Percentiles rank a stretch among this genome's conserved stretches.
These are phyloP conservation scores for Platanus orientalis DNA, from an alignment of 164 flowering plant genomes.

Conservation along the genomic window DNA sequence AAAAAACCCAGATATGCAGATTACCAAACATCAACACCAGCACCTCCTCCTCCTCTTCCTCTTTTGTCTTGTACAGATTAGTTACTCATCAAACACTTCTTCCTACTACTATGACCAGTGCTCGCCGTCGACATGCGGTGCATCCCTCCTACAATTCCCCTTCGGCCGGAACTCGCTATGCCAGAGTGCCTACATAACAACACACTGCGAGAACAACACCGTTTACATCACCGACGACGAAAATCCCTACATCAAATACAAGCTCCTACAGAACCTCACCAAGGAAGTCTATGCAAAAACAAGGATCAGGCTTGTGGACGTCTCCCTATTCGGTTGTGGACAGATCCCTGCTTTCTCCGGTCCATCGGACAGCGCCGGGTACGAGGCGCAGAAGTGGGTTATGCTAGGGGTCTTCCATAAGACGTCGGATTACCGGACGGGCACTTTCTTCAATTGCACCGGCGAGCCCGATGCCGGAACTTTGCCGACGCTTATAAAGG, in stretches of 20 bases:
- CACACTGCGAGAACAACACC: slow-evolving; percentile 6
- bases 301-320: not conserved
- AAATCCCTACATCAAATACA: not conserved
- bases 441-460: slow-evolving; percentile 7
- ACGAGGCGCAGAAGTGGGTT: not conserved
- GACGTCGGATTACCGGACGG: not conserved
- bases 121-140: slow-evolving; percentile 7
- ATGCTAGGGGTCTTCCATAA: not conserved
- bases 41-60: no score
- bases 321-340: slow-evolving; percentile 4
- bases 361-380: not conserved
- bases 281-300: not conserved
- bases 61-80: no score
- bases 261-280: not conserved
- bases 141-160: slow-evolving; percentile 5
- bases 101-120: slow-evolving; percentile 8
- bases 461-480: not conserved
- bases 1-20: no score
- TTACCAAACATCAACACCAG: no score
- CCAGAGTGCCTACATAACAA: not conserved
- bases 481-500: not conserved
- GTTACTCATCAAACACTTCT: not conserved
- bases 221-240: slow-evolving; percentile 4
- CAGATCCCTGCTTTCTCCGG: not conserved
- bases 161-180: not conserved